These are phyloP conservation scores for Spongiforma sp. DNA, from an alignment of 1,284 basidiomycete genomes.

Conservation along the genomic window DNA sequence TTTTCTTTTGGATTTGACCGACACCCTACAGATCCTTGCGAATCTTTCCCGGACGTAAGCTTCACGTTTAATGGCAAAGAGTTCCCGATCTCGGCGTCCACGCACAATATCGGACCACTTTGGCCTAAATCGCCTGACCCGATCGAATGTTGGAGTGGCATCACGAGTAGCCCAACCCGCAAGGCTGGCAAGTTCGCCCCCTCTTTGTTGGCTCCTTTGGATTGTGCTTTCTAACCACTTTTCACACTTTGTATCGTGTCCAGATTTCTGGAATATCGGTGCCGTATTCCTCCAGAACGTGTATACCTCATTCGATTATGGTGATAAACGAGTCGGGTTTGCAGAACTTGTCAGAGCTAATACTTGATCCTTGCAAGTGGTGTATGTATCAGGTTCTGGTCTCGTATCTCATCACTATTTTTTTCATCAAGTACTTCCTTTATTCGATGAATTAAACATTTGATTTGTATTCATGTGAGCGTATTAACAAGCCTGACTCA, in stretches of 20 bases:
- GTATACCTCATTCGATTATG: background rate
- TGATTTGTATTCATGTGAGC: no score
- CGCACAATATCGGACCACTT: background rate
- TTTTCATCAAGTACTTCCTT: no score
- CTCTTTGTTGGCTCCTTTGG: no score
- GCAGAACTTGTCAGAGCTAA: no score
- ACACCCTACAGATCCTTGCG: background rate
- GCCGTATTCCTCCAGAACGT: background rate
- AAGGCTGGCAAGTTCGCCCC: no score
- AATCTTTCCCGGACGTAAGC: background rate
- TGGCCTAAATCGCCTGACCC: background rate
- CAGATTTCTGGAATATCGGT: background rate
- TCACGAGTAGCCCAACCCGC: background rate
- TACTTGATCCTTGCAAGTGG: no score
- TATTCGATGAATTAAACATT: no score
- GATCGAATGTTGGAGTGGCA: background rate
- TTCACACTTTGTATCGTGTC: background rate
- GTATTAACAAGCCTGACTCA: no score
- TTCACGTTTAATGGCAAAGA: background rate
- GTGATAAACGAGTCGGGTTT: background rate
- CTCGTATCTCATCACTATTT: no score
- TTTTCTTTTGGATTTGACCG: background rate
- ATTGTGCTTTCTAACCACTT: no score
- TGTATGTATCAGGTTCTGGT: no score
- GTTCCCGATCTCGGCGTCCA: background rate